A percentile compares a stretch with the other conserved stretches of the same genome.
Conservation (phyloP, 306 rosid genomes). For the Cicer yamashitae region DNA sequence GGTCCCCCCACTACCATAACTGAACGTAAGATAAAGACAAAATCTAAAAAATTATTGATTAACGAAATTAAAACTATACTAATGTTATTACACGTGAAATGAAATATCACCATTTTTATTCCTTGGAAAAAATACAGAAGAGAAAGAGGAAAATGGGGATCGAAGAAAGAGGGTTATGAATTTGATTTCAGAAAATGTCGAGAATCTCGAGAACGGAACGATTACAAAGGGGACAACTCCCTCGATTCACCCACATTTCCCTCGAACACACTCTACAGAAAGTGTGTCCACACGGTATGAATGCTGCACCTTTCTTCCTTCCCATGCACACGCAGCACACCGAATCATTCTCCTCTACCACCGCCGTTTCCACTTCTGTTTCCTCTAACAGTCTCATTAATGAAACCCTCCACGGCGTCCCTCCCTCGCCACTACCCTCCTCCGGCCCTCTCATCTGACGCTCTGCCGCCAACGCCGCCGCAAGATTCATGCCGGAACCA, state of each 20-base stretch:
- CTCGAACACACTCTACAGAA: slow-evolving; percentile 97
- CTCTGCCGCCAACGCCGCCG: slow-evolving; percentile 93
- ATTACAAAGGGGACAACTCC: slow-evolving; percentile 93
- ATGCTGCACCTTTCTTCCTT: slow-evolving; percentile 86
- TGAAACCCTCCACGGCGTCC: slow-evolving; percentile 74
- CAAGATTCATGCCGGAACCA: slow-evolving; percentile 79
- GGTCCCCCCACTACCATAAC: not conserved
- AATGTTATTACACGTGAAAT: slow-evolving; percentile 31
- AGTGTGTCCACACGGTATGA: slow-evolving; percentile 98
- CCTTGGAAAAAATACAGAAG: not conserved
- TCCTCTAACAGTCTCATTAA: slow-evolving; percentile 81
- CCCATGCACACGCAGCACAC: slow-evolving; percentile 99
- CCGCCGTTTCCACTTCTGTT: slow-evolving; percentile 47
- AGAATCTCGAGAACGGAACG: slow-evolving; percentile 91
- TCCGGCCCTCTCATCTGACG: slow-evolving; percentile 65
- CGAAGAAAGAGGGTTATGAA: slow-evolving; percentile 11
- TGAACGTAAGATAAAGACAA: not conserved
- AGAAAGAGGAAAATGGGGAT: not conserved
- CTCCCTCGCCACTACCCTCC: slow-evolving; percentile 42
- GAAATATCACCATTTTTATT: not conserved
- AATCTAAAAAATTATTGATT: not conserved
- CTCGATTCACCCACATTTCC: slow-evolving; percentile 93
- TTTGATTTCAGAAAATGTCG: slow-evolving; percentile 64
- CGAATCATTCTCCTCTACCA: slow-evolving; percentile 53
- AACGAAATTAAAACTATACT: slow-evolving; percentile 13